Percentiles rank a stretch among this genome's conserved stretches.
Conservation (phyloP, 2,329 filamentous ascomycete species). For the Hymenoscyphus scutula region DNA sequence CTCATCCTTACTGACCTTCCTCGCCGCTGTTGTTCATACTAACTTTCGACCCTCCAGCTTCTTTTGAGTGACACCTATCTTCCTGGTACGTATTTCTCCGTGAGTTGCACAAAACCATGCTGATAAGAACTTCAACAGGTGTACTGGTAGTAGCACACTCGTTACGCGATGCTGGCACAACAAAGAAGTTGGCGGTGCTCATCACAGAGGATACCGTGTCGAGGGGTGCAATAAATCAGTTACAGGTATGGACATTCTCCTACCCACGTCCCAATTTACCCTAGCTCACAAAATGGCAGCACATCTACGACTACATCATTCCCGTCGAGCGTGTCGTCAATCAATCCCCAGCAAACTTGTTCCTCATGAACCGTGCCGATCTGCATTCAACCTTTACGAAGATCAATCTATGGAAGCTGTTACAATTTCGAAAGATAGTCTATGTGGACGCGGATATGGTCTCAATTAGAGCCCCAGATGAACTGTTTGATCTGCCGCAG, state of each 20-base stretch:
- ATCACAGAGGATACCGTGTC: conserved; percentile 80
- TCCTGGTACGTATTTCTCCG: conserved; percentile 62
- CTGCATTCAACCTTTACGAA: conserved; percentile 94
- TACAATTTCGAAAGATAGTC: conserved; percentile 86
- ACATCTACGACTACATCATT: conserved; percentile 84
- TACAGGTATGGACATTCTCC: conserved; percentile 57
- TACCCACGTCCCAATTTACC: neutral
- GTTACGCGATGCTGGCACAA: conserved; percentile 82
- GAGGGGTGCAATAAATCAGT: conserved; percentile 69
- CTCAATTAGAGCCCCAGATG: conserved; percentile 85
- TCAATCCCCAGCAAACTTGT: conserved; percentile 74
- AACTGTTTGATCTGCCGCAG: conserved; percentile 71
- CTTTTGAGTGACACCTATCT: conserved; percentile 90
- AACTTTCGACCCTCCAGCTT: conserved; percentile 56
- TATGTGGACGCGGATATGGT: conserved; percentile 95
- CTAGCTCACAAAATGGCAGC: conserved; percentile 46
- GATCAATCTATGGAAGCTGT: conserved; percentile 89
- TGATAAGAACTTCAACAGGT: conserved; percentile 51
- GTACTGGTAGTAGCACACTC: conserved; percentile 93
- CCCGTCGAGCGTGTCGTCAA: conserved; percentile 80
- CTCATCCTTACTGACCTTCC: neutral
- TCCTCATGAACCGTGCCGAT: conserved; percentile 88
- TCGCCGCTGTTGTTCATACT: conserved; percentile 3
- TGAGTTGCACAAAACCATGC: conserved; percentile 16
- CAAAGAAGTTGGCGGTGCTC: conserved; percentile 80